Evolutionary conservation across 805 yeast species (phyloP).

Genomic region (Ogataea nonfermentans): DNA sequence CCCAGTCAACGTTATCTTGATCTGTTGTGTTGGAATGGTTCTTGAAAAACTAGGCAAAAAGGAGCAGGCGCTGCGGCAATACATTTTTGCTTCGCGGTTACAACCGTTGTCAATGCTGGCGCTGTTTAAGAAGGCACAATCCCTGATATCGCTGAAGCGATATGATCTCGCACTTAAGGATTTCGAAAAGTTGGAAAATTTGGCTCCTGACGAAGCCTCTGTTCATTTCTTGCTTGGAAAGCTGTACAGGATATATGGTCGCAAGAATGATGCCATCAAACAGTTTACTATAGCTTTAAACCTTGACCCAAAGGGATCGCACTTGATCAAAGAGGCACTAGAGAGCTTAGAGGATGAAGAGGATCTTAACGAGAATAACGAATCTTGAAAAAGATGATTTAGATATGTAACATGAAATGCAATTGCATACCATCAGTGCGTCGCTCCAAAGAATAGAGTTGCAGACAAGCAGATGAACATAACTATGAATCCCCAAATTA

Average conservation of each 20-base stretch:
- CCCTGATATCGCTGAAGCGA: slow-evolving; percentile 66
- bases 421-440: slow-evolving; percentile 21
- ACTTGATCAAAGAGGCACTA: slow-evolving; percentile 79
- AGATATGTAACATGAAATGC: slow-evolving; percentile 12
- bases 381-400: slow-evolving; percentile 6
- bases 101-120: slow-evolving; percentile 88
- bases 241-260: slow-evolving; percentile 71
- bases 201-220: slow-evolving; percentile 93
- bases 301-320: slow-evolving; percentile 89
- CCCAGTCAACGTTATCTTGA: slow-evolving; percentile 83
- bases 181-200: slow-evolving; percentile 65
- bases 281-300: slow-evolving; percentile 88
- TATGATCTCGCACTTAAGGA: slow-evolving; percentile 70
- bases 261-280: slow-evolving; percentile 73
- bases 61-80: slow-evolving; percentile 75
- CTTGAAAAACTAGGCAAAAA: slow-evolving; percentile 70
- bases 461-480: slow-evolving; percentile 61
- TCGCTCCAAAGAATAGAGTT: slow-evolving; percentile 34
- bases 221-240: slow-evolving; percentile 90
- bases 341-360: slow-evolving; percentile 43
- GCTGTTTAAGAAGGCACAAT: slow-evolving; percentile 82
- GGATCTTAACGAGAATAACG: slow-evolving; percentile 15
- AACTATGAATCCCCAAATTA: slow-evolving; percentile 67
- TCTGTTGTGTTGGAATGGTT: slow-evolving; percentile 94
- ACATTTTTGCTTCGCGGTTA: slow-evolving; percentile 75